Conservation (phyloP, 345 rosid genomes). For the Mallotus nudiflorus region DNA sequence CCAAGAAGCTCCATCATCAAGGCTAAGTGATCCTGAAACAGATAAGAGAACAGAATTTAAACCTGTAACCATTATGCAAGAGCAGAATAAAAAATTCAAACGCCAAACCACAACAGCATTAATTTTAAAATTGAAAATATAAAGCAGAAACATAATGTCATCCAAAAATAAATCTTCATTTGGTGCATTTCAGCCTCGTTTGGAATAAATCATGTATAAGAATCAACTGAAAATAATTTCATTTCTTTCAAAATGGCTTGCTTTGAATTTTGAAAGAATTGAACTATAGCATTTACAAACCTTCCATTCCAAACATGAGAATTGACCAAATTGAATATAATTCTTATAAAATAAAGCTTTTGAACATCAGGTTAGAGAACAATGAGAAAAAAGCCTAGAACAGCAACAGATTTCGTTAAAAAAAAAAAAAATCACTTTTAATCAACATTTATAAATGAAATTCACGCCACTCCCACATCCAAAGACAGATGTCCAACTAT, state of each 20-base stretch:
- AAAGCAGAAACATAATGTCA: slow-evolving; percentile 3
- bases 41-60: background rate
- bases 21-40: slow-evolving; percentile 64
- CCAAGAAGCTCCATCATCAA: slow-evolving; percentile 85
- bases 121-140: background rate
- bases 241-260: too few species aligned
- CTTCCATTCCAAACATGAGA: too few species aligned
- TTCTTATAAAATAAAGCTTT: too few species aligned
- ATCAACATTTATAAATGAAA: background rate
- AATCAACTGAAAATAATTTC: too few species aligned
- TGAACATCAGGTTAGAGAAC: background rate
- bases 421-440: background rate
- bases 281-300: too few species aligned
- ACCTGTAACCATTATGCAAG: background rate
- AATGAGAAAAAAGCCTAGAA: background rate
- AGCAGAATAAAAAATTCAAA: background rate
- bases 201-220: too few species aligned
- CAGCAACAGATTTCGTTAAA: background rate
- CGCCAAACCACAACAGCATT: background rate
- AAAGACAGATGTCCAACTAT: background rate
- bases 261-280: too few species aligned
- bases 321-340: too few species aligned
- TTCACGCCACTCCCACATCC: background rate
- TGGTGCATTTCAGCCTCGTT: too few species aligned
- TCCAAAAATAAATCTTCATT: background rate